Evolutionary conservation across 2,329 filamentous ascomycete species (phyloP), one percentile per base, ranked within the genome.

Genomic region (Colletotrichum nymphaeae): DNA sequence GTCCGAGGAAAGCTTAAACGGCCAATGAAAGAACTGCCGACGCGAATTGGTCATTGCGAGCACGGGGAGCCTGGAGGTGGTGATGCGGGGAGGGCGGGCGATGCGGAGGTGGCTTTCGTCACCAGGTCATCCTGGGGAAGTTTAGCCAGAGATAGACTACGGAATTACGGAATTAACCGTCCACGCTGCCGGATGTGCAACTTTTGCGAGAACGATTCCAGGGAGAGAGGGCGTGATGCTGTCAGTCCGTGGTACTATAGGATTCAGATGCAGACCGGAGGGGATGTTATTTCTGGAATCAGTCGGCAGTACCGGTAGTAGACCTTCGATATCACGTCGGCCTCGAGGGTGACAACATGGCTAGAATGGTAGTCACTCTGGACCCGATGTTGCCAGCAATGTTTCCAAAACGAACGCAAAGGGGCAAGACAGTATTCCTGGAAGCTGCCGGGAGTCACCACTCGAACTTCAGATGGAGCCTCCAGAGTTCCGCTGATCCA

Each of bases 21-120:
- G 49, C 66, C 55, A 69, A 64, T 69, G 14, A 22, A 37, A 60
- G 30, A 73, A 69, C 66, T 69, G 66, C 59, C 59, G 53, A 73
- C n/a, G 19, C n/a, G 52, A 14, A 28, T 11, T n/a, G 32, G 66
- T 37, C 53, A 60, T 53, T 55, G 70, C 37, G 30, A 65, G 30
- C 14, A 19, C 24, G 46, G 35, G 42, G 42, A 42, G 37, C 37
- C 37, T 19, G 37, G 37, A 35, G 22, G 53, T 28, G 59, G 32
- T 30, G 32, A 68, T 63, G 65, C 59, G 70, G 69, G 65, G 59
- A 73, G 70, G 28, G 22, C 14, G 24, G 26, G 22, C 11, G 5
- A 55, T 69, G 53, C 26, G 55, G 64, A 63, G 52, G 19, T 42
- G 42, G 19, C 42, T 60, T 9, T 53, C 26, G 59, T 55, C 53